These are phyloP conservation scores for Phycomyces blakesleeanus DNA, from an alignment of 192 early-diverging fungal species.

Conservation along the genomic window DNA sequence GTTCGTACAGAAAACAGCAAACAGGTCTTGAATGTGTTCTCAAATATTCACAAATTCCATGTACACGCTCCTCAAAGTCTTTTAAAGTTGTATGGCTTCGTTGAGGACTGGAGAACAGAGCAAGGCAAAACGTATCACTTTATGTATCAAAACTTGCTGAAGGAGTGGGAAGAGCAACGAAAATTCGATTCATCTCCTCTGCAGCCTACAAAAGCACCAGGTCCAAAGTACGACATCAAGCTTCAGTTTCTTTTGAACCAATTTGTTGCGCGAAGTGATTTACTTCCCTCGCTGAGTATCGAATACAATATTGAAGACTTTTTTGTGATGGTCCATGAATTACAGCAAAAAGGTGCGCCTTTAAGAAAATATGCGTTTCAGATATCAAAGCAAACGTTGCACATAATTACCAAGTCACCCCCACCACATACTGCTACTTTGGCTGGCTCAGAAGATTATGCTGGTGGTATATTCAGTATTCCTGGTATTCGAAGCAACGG, in stretches of 20 bases:
- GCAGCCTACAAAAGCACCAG: conserved; percentile 4
- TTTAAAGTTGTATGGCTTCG: conserved; percentile 67
- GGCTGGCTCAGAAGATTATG: conserved; percentile 28
- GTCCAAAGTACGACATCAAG: conserved; percentile 46
- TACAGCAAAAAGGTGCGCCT: conserved; percentile 32
- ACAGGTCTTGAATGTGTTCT: conserved; percentile 46
- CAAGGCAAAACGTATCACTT: conserved; percentile 61
- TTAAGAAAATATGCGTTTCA: conserved; percentile 43
- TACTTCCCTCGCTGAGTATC: conserved; percentile 59
- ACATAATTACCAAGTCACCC: conserved; percentile 40
- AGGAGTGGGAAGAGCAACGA: conserved; percentile 62
- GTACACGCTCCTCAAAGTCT: conserved; percentile 59
- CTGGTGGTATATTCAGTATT: conserved; percentile 46
- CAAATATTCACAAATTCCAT: conserved; percentile 42
- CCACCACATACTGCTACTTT: conserved; percentile 4
- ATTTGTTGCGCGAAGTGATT: conserved; percentile 56
- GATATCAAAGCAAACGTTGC: conserved; percentile 49
- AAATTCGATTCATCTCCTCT: conserved; percentile 7
- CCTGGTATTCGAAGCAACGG: conserved; percentile 52
- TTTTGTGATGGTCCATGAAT: conserved; percentile 47
- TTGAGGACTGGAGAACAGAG: conserved; percentile 75
- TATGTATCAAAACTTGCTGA: conserved; percentile 63
- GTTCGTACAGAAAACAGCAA: conserved; percentile 5
- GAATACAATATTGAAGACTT: conserved; percentile 55
- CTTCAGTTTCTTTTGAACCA: conserved; percentile 58